Evolutionary conservation across 768 basidiomycete species (phyloP), one percentile per base, ranked within the genome.

Genomic region (Lactarius tabidus): DNA sequence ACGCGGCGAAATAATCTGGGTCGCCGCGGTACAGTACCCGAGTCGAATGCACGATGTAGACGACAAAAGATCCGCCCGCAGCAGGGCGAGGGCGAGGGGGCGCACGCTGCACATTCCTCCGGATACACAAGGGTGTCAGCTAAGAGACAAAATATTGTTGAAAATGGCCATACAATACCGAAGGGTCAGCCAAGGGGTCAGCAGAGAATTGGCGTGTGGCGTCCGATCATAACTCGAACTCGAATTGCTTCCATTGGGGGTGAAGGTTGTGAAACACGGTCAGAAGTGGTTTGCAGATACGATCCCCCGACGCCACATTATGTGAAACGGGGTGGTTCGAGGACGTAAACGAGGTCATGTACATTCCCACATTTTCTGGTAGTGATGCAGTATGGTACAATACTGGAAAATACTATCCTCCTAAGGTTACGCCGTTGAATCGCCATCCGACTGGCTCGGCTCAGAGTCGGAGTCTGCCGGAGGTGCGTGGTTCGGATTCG

Each of bases 401-500:
- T n/a, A 6, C 10, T 23, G 53, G 33, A 14, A 31, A 61, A 57
- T n/a, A 6, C 10, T 23, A 12, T 41, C 23, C 29, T 31, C 8
- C 26, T n/a, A 48, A 20, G 35, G 33, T 26, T 41, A 20, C 51
- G 48, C 53, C 9, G 17, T 38, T 45, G 64, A 17, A 4, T 28
- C 54, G 26, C 35, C 26, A n/a, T 60, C 64, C 14, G 60, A 57
- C 57, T 54, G 41, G 20, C n/a, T 56, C 15, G 26, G 17, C 31
- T 63, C 59, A 10, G 62, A 48, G 35, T 55, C 57, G 23, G 35
- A 33, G 38, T 65, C 57, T 26, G 54, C 63, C 2, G 35, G 38
- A 12, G 29, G 61, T 9, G 39, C 59, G 64, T 67, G 33, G 38
- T 68, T 68, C 7, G 67, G 67, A 35, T 68, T 68, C 29, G 67